phyloP scores from a whole-genome alignment of 2,329 filamentous ascomycete species.

The Aspergillus costaricaensis region DNA sequence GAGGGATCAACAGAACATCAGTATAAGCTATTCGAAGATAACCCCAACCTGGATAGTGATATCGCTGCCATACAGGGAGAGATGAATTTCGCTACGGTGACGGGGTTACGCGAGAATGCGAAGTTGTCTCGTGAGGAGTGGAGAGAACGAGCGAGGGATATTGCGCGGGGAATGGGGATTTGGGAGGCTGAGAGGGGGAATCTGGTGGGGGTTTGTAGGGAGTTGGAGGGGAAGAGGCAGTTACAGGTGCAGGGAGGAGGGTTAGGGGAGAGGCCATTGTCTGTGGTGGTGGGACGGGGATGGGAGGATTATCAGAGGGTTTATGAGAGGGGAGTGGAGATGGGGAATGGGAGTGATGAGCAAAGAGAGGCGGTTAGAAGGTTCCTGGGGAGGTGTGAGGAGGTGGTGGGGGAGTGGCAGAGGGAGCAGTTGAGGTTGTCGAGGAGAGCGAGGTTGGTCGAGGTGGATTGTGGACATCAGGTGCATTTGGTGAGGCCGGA shows the following conservation, averaged over 20 bases:
- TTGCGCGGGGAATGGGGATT: slow-evolving; percentile 25
- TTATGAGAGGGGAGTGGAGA: slow-evolving; percentile 35
- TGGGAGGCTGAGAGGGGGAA: slow-evolving; percentile 25
- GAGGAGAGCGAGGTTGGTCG: slow-evolving; percentile 29
- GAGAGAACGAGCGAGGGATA: slow-evolving; percentile 34
- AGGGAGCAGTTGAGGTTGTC: slow-evolving; percentile 38
- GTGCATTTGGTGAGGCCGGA: slow-evolving; percentile 41
- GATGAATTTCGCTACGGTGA: slow-evolving; percentile 35
- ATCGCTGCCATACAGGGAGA: slow-evolving; percentile 33
- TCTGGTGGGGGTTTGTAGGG: slow-evolving; percentile 28
- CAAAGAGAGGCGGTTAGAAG: slow-evolving; percentile 32
- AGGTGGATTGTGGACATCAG: slow-evolving; percentile 42
- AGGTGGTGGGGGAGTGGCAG: slow-evolving; percentile 29
- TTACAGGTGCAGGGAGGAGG: slow-evolving; percentile 25
- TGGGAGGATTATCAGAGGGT: slow-evolving; percentile 36
- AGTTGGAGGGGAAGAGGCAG: slow-evolving; percentile 35
- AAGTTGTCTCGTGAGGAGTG: slow-evolving; percentile 38
- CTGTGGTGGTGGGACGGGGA: slow-evolving; percentile 39
- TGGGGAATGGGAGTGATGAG: slow-evolving; percentile 36
- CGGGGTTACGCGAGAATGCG: slow-evolving; percentile 31
- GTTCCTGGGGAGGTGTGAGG: slow-evolving; percentile 34
- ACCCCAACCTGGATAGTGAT: slow-evolving; percentile 28
- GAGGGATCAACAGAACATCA: slow-evolving; percentile 41
- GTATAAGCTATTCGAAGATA: slow-evolving; percentile 30
- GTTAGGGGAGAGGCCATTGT: slow-evolving; percentile 35